phyloP scores from a whole-genome alignment of 257 asterid species.

The Catharanthus roseus region DNA sequence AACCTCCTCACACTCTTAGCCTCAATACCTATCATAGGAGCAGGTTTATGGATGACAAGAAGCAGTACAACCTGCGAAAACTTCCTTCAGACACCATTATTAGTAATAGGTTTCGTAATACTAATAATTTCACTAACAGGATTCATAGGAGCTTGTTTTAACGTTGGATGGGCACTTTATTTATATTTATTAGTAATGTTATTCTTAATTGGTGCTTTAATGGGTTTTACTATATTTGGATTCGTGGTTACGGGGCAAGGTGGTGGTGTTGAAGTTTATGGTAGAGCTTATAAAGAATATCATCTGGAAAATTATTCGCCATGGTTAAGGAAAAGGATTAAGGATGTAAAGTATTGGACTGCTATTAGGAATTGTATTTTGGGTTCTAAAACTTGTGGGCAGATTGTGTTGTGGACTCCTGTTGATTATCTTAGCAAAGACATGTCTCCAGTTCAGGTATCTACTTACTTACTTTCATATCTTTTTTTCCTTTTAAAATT shows the following conservation, averaged over 20 bases:
- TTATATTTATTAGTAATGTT: slow-evolving; percentile 71
- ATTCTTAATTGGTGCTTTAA: slow-evolving; percentile 56
- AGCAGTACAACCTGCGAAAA: slow-evolving; percentile 84
- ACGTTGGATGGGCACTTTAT: slow-evolving; percentile 93
- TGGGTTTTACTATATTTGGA: slow-evolving; percentile 74
- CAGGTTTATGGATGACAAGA: slow-evolving; percentile 87
- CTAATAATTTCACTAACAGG: slow-evolving; percentile 76
- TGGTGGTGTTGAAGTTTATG: slow-evolving; percentile 54
- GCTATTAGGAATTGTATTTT: slow-evolving; percentile 59
- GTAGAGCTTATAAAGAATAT: slow-evolving; percentile 66
- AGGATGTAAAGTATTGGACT: slow-evolving; percentile 58
- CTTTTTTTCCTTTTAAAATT: no score
- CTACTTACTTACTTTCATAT: no score
- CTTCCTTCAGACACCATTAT: slow-evolving; percentile 83
- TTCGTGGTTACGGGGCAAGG: slow-evolving; percentile 74
- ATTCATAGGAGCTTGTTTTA: slow-evolving; percentile 87
- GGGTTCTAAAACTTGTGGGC: slow-evolving; percentile 72
- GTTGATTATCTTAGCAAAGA: slow-evolving; percentile 60
- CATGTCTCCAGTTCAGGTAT: slow-evolving; percentile 87
- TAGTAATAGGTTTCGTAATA: slow-evolving; percentile 66
- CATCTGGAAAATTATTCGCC: slow-evolving; percentile 54
- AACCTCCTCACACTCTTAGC: slow-evolving; percentile 85
- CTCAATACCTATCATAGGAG: slow-evolving; percentile 93
- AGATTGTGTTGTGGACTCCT: slow-evolving; percentile 68
- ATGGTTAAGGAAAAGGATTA: slow-evolving; percentile 71